A percentile compares a stretch with the other conserved stretches of the same genome.
Conservation (phyloP, 2,329 filamentous ascomycete species). For the Pseudopithomyces maydicus region DNA sequence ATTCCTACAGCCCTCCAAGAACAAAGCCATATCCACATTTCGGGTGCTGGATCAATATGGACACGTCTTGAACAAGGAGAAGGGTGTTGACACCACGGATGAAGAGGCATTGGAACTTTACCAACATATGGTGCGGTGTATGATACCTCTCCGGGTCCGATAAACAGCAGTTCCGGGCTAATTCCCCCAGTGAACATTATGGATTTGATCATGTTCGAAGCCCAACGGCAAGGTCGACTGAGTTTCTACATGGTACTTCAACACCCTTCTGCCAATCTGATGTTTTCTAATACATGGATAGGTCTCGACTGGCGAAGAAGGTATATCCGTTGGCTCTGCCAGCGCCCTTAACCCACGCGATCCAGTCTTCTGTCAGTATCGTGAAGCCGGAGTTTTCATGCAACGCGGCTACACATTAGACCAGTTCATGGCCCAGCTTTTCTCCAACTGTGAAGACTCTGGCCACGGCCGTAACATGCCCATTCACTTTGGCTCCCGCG, state of each 20-base stretch:
- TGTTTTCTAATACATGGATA: slow-evolving; percentile 23
- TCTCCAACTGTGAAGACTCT: slow-evolving; percentile 80
- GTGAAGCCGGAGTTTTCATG: slow-evolving; percentile 88
- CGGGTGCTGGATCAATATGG: slow-evolving; percentile 91
- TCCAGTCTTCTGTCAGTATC: slow-evolving; percentile 92
- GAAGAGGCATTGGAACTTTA: slow-evolving; percentile 67
- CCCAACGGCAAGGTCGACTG: slow-evolving; percentile 89
- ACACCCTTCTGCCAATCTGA: background rate
- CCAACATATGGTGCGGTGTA: slow-evolving; percentile 66
- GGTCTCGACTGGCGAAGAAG: slow-evolving; percentile 88
- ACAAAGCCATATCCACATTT: slow-evolving; percentile 84
- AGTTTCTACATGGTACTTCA: slow-evolving; percentile 89
- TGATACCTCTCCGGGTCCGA: slow-evolving; percentile 10
- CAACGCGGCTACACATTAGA: slow-evolving; percentile 85
- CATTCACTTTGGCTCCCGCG: slow-evolving; percentile 87
- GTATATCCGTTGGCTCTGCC: slow-evolving; percentile 86
- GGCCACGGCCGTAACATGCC: slow-evolving; percentile 94
- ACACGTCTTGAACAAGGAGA: slow-evolving; percentile 74
- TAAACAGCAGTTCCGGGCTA: background rate
- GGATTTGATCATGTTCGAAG: slow-evolving; percentile 98
- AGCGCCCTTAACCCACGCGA: slow-evolving; percentile 83
- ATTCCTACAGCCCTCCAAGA: slow-evolving; percentile 75
- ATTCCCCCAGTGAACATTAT: slow-evolving; percentile 70
- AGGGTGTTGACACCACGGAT: slow-evolving; percentile 67
- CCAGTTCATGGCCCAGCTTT: slow-evolving; percentile 95